Conservation (phyloP, 441 rosid species). For the Sinapis alba region DNA sequence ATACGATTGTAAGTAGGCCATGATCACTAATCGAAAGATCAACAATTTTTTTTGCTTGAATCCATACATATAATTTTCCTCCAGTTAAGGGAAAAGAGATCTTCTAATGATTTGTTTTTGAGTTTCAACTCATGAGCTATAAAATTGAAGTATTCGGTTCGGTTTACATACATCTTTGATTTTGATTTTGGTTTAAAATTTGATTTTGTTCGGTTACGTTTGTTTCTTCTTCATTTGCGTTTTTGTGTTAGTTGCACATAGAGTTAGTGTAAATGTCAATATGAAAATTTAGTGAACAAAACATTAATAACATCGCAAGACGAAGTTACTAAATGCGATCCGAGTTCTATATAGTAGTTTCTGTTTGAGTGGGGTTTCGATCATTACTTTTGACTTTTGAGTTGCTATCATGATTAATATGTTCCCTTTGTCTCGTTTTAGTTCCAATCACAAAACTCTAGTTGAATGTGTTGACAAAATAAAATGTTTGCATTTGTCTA, state of each 20-base stretch:
- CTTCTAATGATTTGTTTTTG: not conserved
- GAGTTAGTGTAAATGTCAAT: not conserved
- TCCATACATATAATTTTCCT: not conserved
- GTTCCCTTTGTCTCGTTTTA: conserved; percentile 13
- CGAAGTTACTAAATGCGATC: not conserved
- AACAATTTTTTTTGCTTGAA: not conserved
- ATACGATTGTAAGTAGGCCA: not conserved
- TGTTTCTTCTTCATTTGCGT: not conserved
- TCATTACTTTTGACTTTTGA: not conserved
- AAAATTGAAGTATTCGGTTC: not conserved
- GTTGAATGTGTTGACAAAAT: too few species aligned
- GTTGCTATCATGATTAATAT: conserved; percentile 18
- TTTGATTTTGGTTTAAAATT: not conserved
- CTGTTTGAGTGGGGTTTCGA: conserved; percentile 11
- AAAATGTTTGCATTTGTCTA: too few species aligned
- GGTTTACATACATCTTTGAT: not conserved
- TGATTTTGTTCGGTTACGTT: not conserved
- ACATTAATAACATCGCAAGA: too few species aligned
- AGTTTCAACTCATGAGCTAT: not conserved
- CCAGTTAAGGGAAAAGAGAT: not conserved
- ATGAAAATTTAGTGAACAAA: not conserved
- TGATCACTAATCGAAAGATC: not conserved
- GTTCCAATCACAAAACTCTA: not conserved
- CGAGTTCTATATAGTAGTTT: not conserved
- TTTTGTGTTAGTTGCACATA: not conserved